Percentiles rank a stretch among this genome's conserved stretches.
Evolutionary conservation across 192 early-diverging fungal species (phyloP).

Genomic region (Coemansia asiatica): DNA sequence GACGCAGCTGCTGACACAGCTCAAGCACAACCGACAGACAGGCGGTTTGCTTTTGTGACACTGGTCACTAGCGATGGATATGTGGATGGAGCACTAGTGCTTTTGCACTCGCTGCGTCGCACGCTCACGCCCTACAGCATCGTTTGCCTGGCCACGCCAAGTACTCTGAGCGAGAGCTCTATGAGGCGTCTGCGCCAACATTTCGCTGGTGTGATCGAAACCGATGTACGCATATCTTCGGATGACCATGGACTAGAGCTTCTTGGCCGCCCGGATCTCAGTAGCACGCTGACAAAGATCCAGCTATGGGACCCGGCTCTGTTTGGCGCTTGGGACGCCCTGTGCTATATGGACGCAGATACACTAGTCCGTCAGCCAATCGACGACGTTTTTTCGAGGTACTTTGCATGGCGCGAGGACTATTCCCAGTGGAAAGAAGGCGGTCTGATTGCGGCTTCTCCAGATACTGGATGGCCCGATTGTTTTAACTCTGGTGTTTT

Average conservation of each 20-base stretch:
- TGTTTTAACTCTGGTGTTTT: constrained; percentile 97
- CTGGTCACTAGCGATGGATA: constrained; percentile 86
- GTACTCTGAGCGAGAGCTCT: constrained; percentile 56
- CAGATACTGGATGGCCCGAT: constrained; percentile 96
- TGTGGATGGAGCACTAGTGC: constrained; percentile 77
- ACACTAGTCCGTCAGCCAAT: constrained; percentile 80
- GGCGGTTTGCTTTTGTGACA: constrained; percentile 73
- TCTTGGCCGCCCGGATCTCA: constrained; percentile 89
- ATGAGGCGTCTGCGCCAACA: constrained; percentile 57
- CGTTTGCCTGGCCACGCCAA: constrained; percentile 69
- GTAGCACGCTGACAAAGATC: constrained; percentile 88
- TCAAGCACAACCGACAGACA: background rate
- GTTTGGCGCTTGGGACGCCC: constrained; percentile 62
- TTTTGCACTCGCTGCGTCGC: constrained; percentile 74
- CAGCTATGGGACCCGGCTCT: constrained; percentile 78
- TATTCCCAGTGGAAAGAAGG: constrained; percentile 43
- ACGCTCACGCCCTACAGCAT: constrained; percentile 62
- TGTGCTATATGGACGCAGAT: constrained; percentile 87
- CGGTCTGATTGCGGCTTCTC: constrained; percentile 76
- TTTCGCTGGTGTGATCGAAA: constrained; percentile 73
- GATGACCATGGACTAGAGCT: constrained; percentile 55
- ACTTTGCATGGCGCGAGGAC: constrained; percentile 30
- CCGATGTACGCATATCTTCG: constrained; percentile 63
- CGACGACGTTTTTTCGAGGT: constrained; percentile 75
- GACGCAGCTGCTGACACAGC: background rate